phyloP scores from a whole-genome alignment of 441 rosid species.

The Eutrema salsugineum region DNA sequence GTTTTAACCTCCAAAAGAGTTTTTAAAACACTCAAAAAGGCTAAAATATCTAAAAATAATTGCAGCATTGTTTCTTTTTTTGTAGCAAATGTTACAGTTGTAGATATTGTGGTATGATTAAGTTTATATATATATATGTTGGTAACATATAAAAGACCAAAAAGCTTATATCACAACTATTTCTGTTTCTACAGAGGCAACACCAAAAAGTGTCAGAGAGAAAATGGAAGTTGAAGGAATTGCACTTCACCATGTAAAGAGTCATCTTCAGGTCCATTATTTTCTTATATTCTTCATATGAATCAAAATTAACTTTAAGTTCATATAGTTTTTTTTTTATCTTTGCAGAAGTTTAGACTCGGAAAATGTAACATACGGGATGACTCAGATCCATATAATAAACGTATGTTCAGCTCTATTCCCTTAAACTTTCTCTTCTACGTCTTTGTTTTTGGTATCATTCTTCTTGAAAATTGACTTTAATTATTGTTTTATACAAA shows the following conservation, averaged over 20 bases:
- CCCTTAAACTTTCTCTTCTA: not conserved
- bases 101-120: not conserved
- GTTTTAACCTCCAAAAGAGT: too few relatives aligned
- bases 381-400: not conserved
- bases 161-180: not conserved
- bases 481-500: not conserved
- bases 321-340: not conserved
- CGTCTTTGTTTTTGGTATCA: not conserved
- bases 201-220: constrained; percentile 26
- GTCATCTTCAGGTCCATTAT: constrained; percentile 26
- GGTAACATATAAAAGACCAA: not conserved
- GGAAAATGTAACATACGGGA: constrained; percentile 21
- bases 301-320: not conserved
- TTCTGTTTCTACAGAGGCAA: constrained; percentile 8
- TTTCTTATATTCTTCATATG: not conserved
- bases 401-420: constrained; percentile 17
- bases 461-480: not conserved
- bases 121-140: not conserved
- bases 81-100: too few relatives aligned
- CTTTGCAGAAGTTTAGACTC: constrained; percentile 29
- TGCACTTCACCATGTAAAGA: constrained; percentile 32
- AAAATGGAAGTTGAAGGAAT: constrained; percentile 30
- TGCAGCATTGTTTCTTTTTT: not conserved
- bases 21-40: not conserved
- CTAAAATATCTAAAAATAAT: not conserved